Conservation (phyloP, 352 stramenopile species). For the Blastocystis sp. region DNA sequence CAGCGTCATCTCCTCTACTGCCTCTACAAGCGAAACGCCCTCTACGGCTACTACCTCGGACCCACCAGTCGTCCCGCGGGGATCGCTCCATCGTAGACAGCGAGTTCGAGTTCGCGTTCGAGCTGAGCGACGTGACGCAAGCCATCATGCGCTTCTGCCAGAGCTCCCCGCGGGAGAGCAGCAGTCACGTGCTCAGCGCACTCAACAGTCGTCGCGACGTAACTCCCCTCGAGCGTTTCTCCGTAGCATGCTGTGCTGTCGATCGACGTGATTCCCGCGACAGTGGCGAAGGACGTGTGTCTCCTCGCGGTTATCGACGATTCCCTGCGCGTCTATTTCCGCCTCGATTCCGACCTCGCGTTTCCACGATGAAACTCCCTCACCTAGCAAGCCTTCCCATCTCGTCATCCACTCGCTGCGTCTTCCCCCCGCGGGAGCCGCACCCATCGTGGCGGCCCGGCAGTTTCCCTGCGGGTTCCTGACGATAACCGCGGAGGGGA, state of each 20-base stretch:
- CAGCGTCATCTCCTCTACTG: slow-evolving; percentile 43
- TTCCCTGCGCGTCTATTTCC: slow-evolving; percentile 15
- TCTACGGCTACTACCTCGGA: slow-evolving; percentile 35
- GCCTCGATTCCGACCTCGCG: neutral
- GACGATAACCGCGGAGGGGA: slow-evolving; percentile 1
- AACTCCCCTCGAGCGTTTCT: neutral
- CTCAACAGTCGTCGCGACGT: neutral
- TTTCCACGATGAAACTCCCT: neutral
- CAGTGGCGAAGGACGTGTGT: neutral
- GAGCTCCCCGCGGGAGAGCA: neutral
- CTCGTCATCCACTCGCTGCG: neutral
- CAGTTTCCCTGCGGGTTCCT: neutral
- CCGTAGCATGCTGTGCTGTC: neutral
- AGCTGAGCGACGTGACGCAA: neutral
- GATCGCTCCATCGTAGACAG: neutral
- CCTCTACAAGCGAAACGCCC: neutral
- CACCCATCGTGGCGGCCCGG: neutral
- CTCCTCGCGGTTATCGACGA: neutral
- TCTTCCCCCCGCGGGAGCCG: neutral
- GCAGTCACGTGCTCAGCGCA: neutral
- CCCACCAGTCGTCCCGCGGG: neutral
- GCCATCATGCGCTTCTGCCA: neutral
- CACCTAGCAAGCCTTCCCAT: neutral
- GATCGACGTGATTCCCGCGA: neutral
- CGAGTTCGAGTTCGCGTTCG: slow-evolving; percentile 22